Evolutionary conservation across 2,329 filamentous ascomycete genomes (phyloP).

Genomic region (Ascochyta viciae-villosae): DNA sequence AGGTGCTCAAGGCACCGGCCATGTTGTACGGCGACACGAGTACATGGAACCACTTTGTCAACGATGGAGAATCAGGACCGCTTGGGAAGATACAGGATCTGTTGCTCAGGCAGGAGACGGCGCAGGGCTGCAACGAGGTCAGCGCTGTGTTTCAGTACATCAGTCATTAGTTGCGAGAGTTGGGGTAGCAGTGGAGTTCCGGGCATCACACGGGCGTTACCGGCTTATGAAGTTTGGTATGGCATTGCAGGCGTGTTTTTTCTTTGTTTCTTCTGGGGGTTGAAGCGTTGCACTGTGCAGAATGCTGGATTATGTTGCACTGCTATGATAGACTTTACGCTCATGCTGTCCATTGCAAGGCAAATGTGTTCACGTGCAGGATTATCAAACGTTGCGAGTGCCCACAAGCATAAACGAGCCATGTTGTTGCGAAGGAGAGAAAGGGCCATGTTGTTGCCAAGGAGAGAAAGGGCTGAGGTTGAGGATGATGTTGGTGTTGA

Average conservation of each 20-base stretch:
- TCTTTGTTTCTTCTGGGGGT: neutral
- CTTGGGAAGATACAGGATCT: slow-evolving; percentile 88
- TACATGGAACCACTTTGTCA: slow-evolving; percentile 98
- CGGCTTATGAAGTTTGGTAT: neutral
- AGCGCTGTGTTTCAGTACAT: slow-evolving; percentile 99
- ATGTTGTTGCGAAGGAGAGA: no score
- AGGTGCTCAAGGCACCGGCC: slow-evolving; percentile 87
- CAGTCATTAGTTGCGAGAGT: slow-evolving; percentile 64
- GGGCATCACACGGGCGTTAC: neutral
- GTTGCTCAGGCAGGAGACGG: slow-evolving; percentile 83
- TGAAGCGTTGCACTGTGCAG: neutral
- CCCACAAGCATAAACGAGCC: no score
- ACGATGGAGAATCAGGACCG: slow-evolving; percentile 70
- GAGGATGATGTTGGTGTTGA: no score
- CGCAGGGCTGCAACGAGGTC: slow-evolving; percentile 70
- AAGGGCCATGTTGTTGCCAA: no score
- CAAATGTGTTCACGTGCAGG: no score
- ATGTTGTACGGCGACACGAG: slow-evolving; percentile 98
- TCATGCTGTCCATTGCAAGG: no score
- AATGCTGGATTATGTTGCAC: no score
- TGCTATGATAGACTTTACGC: no score
- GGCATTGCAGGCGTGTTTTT: neutral
- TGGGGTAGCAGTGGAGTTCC: neutral
- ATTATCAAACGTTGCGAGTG: no score
- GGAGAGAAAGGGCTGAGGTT: no score